A percentile compares a stretch with the other conserved stretches of the same genome.
These are phyloP conservation scores for Salix caprea DNA, from an alignment of 345 rosid species.

Conservation along the genomic window DNA sequence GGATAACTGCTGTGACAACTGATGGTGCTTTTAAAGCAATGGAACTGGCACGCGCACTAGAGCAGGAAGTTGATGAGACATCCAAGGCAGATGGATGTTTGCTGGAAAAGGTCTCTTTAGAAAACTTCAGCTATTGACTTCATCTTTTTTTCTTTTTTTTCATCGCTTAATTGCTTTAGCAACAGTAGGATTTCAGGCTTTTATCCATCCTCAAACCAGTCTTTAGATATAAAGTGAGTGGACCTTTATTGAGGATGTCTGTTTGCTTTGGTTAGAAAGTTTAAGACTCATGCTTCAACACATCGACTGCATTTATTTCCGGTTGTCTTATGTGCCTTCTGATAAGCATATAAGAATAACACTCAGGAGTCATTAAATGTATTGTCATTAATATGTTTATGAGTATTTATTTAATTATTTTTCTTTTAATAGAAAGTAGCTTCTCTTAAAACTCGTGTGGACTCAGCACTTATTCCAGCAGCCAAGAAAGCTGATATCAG, in stretches of 20 bases:
- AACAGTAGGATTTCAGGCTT: neutral
- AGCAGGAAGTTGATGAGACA: conserved; percentile 66
- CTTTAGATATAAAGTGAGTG: neutral
- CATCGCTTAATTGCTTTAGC: neutral
- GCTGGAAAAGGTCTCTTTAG: conserved; percentile 65
- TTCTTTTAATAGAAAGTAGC: conserved; percentile 61
- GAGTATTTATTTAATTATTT: neutral
- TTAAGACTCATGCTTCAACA: neutral
- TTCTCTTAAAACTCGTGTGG: conserved; percentile 69
- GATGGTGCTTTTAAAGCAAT: conserved; percentile 72
- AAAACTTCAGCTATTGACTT: neutral
- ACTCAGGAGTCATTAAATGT: neutral
- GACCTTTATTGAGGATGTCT: neutral
- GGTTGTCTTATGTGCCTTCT: neutral
- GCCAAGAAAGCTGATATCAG: conserved; percentile 81
- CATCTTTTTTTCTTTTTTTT: neutral
- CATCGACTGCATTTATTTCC: neutral
- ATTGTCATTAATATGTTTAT: neutral
- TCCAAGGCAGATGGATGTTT: conserved; percentile 56
- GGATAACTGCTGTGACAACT: conserved; percentile 88
- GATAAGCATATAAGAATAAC: neutral
- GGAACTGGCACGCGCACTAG: conserved; percentile 53
- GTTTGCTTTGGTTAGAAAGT: neutral
- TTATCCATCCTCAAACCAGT: neutral
- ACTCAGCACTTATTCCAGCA: conserved; percentile 72